Conservation (phyloP, 306 rosid species). For the Acacia confusa region DNA sequence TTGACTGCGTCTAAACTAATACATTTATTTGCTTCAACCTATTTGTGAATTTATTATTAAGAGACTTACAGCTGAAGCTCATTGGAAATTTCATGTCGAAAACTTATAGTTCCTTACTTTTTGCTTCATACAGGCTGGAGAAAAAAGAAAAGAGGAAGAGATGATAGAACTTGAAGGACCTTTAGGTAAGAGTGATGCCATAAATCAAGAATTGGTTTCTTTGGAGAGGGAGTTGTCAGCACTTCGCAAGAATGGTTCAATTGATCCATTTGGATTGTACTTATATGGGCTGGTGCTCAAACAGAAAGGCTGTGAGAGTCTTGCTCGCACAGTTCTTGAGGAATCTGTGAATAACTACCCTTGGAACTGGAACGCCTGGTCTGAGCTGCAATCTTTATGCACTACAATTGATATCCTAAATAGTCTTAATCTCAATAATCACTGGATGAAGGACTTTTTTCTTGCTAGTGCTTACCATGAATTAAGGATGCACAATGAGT, state of each 20-base stretch:
- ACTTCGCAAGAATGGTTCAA: conserved; percentile 65
- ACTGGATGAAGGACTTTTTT: conserved; percentile 98
- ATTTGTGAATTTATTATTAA: neutral
- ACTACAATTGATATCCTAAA: conserved; percentile 67
- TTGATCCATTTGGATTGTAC: conserved; percentile 88
- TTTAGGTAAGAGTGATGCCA: conserved; percentile 74
- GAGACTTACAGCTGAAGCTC: neutral
- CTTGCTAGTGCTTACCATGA: conserved; percentile 89
- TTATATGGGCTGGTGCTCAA: conserved; percentile 90
- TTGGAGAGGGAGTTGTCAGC: conserved; percentile 85
- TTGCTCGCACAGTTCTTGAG: conserved; percentile 79
- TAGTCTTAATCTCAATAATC: conserved; percentile 80
- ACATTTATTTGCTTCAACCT: conserved; percentile 3
- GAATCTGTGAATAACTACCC: conserved; percentile 96
- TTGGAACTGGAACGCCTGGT: conserved; percentile 99
- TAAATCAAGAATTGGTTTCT: conserved; percentile 77
- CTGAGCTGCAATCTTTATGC: conserved; percentile 86
- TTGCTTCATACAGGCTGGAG: conserved; percentile 75
- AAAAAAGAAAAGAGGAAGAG: conserved; percentile 98
- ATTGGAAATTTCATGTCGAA: conserved; percentile 7
- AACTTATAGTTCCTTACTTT: neutral
- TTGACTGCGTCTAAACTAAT: neutral
- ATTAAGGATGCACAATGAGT: conserved; percentile 84
- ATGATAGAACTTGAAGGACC: conserved; percentile 97
- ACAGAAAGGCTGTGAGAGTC: conserved; percentile 79